phyloP scores from a whole-genome alignment of 176 grass and related monocot species.

The Miscanthus lutarioriparius region DNA sequence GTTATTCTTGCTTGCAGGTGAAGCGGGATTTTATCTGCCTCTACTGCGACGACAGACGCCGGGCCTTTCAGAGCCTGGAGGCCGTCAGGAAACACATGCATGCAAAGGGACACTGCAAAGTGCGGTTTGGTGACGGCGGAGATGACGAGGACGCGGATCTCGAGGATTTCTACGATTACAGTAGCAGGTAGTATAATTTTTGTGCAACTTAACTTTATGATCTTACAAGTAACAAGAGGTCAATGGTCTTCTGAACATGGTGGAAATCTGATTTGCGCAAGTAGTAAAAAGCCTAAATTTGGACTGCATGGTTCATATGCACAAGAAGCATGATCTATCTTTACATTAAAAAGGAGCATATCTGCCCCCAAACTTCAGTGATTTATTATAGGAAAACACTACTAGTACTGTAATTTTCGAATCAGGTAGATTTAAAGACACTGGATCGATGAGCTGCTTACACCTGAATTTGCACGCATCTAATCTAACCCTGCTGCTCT shows the following conservation, averaged over 20 bases:
- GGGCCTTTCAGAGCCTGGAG: conserved; percentile 81
- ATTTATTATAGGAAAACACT: too few relatives aligned
- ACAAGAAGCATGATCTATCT: too few relatives aligned
- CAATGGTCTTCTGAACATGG: not conserved
- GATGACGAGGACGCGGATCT: conserved; percentile 89
- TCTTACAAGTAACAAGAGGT: too few relatives aligned
- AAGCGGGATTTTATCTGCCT: conserved; percentile 79
- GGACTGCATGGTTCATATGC: too few relatives aligned
- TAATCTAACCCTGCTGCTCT: not conserved
- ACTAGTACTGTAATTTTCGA: too few relatives aligned
- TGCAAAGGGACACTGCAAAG: conserved; percentile 77
- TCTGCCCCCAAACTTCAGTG: too few relatives aligned
- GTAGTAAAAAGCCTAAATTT: too few relatives aligned
- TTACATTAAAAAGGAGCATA: too few relatives aligned
- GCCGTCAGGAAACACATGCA: conserved; percentile 94
- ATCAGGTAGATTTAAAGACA: too few relatives aligned
- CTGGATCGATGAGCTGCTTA: too few relatives aligned
- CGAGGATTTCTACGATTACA: conserved; percentile 94
- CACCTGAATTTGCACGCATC: too few relatives aligned
- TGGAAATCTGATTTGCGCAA: too few relatives aligned
- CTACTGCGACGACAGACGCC: conserved; percentile 88
- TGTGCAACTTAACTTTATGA: not conserved
- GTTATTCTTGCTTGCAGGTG: conserved; percentile 43
- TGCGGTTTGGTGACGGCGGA: conserved; percentile 83
- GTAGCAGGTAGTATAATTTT: conserved; percentile 61